These are phyloP conservation scores for Scortechinia acanthostroma DNA, from an alignment of 2,329 filamentous ascomycete genomes.

Conservation along the genomic window DNA sequence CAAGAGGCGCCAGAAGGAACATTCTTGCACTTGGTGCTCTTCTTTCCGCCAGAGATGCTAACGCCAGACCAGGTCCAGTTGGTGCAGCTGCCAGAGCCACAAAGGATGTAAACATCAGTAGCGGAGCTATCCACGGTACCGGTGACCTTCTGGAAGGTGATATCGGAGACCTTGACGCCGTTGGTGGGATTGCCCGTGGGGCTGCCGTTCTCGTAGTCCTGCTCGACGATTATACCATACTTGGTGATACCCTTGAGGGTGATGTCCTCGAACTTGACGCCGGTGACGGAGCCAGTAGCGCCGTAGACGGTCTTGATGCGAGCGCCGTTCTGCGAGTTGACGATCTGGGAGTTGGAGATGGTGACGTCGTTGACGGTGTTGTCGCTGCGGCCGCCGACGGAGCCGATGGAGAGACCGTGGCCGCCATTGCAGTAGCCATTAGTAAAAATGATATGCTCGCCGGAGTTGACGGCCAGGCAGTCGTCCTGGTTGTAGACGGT, in stretches of 20 bases:
- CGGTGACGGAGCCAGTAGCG: constrained; percentile 39
- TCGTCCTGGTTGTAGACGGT: constrained; percentile 51
- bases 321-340: constrained; percentile 44
- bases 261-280: constrained; percentile 44
- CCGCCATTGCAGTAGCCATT: constrained; percentile 37
- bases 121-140: constrained; percentile 22
- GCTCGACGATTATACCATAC: constrained; percentile 49
- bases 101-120: constrained; percentile 25
- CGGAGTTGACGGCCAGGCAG: constrained; percentile 50
- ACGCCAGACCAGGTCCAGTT: constrained; percentile 24
- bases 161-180: constrained; percentile 32
- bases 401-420: constrained; percentile 52
- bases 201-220: constrained; percentile 44
- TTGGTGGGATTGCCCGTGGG: constrained; percentile 29
- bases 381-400: constrained; percentile 44
- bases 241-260: constrained; percentile 36
- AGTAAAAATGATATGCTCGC: constrained; percentile 28
- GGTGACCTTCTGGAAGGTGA: constrained; percentile 28
- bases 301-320: constrained; percentile 48
- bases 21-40: constrained; percentile 17
- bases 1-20: constrained; percentile 21
- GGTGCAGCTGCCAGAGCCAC: constrained; percentile 22
- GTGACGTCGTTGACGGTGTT: constrained; percentile 43
- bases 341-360: constrained; percentile 36
- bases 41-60: constrained; percentile 26